Base-by-base conservation (phyloP, 208 protist genomes). In the Wallacemonas collosoma region DNA sequence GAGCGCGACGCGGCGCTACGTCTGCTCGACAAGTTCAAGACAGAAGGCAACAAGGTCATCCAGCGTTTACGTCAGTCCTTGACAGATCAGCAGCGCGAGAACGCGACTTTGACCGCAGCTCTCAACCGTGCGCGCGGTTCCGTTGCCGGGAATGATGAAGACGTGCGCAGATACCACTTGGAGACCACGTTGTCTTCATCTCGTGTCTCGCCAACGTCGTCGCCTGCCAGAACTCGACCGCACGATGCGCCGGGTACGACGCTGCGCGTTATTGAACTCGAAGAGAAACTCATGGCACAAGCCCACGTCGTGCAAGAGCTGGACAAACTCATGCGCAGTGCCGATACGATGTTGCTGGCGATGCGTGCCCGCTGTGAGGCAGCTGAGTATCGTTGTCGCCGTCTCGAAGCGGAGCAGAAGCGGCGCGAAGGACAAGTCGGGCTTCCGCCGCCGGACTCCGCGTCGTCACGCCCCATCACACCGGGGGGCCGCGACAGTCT, bases 11-110 rank as follows among this genome's bases (percentile, higher is more conserved):
- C 63, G 17, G 76, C 77, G 8, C 71, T 92, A 36, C 62, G 71
- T 1, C 73, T 88, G 15, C 77, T 92, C 41, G 60, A 78, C 15
- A 60, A 64, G 47, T 79, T 92, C 70, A 81, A 78, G 51, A 67
- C 80, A 35, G 81, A 86, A 44, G 87, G 87, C 45, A 88, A 86
- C 67, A 68, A 66, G 1, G 79, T 89, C 45, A 76, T 89, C 44
- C 76, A 81, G 41, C 74, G 67, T 38, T 71, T 92, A 68, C 82
- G 81, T 68, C 51, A 84, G 53, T 73, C 75, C 1, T 45, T 89
- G 11, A 77, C 71, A 61, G 62, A 41, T 41, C 77, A 82, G 58
- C 67, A 91, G 67, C 38, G 70, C 54, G 71, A 86, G 44, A 75
- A 66, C 26, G 53, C 71, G 45, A 72, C 76, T 48, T 76, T 83